These are phyloP conservation scores for Agastache rugosa DNA, from an alignment of 257 asterid species.

Conservation along the genomic window DNA sequence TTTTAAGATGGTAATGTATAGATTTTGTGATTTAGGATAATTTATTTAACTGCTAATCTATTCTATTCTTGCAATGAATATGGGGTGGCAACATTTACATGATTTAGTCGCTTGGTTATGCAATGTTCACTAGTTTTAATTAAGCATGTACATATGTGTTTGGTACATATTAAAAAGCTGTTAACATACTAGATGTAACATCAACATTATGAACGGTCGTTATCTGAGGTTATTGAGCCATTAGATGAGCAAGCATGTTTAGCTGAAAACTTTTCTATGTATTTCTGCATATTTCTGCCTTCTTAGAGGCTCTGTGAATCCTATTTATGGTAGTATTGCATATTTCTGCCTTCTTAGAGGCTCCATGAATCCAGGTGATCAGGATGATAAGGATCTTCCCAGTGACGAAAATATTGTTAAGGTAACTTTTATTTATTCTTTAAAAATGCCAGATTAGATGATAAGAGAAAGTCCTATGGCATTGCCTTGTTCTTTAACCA, in stretches of 20 bases:
- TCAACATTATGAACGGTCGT: background rate
- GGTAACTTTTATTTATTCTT: constrained; percentile 52
- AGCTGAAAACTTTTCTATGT: constrained; percentile 13
- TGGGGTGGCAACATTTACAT: constrained; percentile 8
- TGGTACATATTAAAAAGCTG: constrained; percentile 11
- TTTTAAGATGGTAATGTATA: constrained; percentile 11
- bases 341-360: constrained; percentile 41
- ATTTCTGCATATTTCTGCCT: constrained; percentile 21
- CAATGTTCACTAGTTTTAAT: background rate
- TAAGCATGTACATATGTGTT: constrained; percentile 18
- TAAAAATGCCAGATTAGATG: constrained; percentile 22
- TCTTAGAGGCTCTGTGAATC: constrained; percentile 2
- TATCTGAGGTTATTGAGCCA: background rate
- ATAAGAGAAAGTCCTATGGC: constrained; percentile 26
- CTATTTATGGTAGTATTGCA: constrained; percentile 23
- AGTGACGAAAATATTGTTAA: constrained; percentile 56
- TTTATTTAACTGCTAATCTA: background rate
- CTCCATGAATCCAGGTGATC: constrained; percentile 63
- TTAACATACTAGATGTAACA: constrained; percentile 12
- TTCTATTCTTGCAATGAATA: constrained; percentile 4
- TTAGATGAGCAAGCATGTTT: constrained; percentile 24
- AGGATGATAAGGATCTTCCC: constrained; percentile 45
- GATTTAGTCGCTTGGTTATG: constrained; percentile 10
- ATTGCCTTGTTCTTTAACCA: constrained; percentile 27
- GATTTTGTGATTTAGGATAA: constrained; percentile 10